Evolutionary conservation across 768 basidiomycete genomes (phyloP), one percentile per base, ranked within the genome.

Genomic region (Lyophyllum decastes): DNA sequence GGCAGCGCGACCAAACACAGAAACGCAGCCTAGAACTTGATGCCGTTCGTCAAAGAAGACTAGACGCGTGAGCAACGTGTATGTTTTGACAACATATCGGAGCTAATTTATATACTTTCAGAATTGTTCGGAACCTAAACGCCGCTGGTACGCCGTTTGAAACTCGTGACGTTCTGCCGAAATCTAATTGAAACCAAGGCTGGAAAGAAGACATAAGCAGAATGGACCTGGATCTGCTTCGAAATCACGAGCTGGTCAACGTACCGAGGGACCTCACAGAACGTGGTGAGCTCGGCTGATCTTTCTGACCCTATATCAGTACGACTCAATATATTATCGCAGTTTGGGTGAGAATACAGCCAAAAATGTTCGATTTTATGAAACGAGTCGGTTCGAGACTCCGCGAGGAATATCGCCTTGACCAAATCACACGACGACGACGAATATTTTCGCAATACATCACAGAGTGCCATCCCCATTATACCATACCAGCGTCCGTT

Each of bases 301-400:
- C 30, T 34, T n/a, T 49, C 55, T 24, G 48, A 11, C 41, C 22
- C 0, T 35, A 46, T 38, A 49, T 17, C 11, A 16, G 19, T 48
- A 21, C 16, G 11, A 21, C 19, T 35, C 59, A 11, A 53, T 22
- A 16, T 34, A 12, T 24, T 50, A 17, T 33, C 25, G 11, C 30
- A 77, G 76, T 74, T 48, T 78, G 76, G 76, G 57, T 61, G 38
- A 78, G 74, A 45, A 78, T 78, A 41, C 67, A 65, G 55, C 30
- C 2, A 9, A 67, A 69, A 22, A 64, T 78, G 61, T 60, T 73
- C 58, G 54, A 49, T 10, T 74, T 73, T 54, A 78, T 78, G 77
- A 54, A 69, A 19, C 65, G 62, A 27, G 72, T 75, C 63, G 71
- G 63, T 57, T 44, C 57, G 17, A 59, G 48, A 33, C 62, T 61